Percentiles rank a stretch among this genome's conserved stretches.
phyloP scores from a whole-genome alignment of 2,329 filamentous ascomycete species.

The Harringtonia lauricola region DNA sequence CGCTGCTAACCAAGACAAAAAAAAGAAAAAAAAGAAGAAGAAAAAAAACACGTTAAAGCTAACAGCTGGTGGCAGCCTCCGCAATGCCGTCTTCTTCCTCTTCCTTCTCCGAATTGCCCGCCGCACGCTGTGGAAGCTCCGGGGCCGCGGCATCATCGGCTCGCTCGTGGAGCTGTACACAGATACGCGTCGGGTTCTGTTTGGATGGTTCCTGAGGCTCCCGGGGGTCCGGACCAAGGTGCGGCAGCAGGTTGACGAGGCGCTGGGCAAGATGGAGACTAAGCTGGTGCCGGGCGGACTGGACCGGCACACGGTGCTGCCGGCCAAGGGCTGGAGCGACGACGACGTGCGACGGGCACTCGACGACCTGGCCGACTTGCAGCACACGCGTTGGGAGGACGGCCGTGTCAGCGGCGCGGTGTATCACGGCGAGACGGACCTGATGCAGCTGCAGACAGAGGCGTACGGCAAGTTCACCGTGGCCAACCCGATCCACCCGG shows the following conservation, averaged over 20 bases:
- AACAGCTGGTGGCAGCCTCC: constrained; percentile 42
- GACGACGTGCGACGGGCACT: constrained; percentile 75
- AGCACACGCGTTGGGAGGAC: constrained; percentile 95
- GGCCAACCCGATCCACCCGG: constrained; percentile 91
- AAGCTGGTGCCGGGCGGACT: constrained; percentile 72
- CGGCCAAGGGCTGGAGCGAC: constrained; percentile 70
- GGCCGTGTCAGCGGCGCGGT: constrained; percentile 90
- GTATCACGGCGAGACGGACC: constrained; percentile 80
- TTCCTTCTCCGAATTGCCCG: constrained; percentile 79
- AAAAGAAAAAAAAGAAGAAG: neutral
- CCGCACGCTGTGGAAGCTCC: constrained; percentile 71
- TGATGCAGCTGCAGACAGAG: constrained; percentile 78
- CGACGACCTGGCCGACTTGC: constrained; percentile 66
- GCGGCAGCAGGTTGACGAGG: constrained; percentile 70
- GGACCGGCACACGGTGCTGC: constrained; percentile 58
- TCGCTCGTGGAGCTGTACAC: constrained; percentile 65
- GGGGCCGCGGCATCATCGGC: constrained; percentile 78
- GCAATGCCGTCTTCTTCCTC: constrained; percentile 79
- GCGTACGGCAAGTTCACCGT: constrained; percentile 93
- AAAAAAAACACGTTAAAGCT: neutral
- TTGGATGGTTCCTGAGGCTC: constrained; percentile 74
- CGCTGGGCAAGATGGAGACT: constrained; percentile 66
- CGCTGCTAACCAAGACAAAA: neutral
- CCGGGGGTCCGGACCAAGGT: constrained; percentile 83
- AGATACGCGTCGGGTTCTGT: constrained; percentile 60